Evolutionary conservation across 129 eudicot species (phyloP).

Genomic region (Logfia minima): DNA sequence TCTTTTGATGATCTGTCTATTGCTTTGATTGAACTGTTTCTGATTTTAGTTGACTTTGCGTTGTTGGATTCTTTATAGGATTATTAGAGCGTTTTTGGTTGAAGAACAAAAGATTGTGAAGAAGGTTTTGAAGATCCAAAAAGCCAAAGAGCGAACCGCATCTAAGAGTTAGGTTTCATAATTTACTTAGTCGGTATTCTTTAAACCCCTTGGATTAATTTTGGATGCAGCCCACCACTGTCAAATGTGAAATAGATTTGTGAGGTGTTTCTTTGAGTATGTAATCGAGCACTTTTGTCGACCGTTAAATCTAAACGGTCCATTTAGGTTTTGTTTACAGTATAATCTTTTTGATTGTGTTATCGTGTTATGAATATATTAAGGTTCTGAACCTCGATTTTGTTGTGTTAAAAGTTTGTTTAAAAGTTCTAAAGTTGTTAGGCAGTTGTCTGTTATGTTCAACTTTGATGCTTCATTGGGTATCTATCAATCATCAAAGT

Average conservation of each 20-base stretch:
- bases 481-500: background rate
- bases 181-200: constrained; percentile 13
- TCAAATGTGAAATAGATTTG: constrained; percentile 23
- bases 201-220: background rate
- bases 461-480: background rate
- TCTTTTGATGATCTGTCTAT: background rate
- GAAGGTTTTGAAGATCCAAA: constrained; percentile 92
- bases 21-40: background rate
- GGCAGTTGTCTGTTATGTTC: background rate
- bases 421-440: background rate
- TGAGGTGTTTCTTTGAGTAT: constrained; percentile 16
- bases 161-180: constrained; percentile 44
- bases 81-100: constrained; percentile 75
- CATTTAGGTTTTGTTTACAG: background rate
- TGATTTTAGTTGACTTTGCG: background rate
- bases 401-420: background rate
- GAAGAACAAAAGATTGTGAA: constrained; percentile 94
- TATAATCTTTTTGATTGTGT: background rate
- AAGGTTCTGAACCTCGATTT: too few relatives aligned
- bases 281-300: constrained; percentile 20
- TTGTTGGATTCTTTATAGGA: constrained; percentile 40
- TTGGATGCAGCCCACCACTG: constrained; percentile 25
- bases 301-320: background rate
- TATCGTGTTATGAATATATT: too few relatives aligned
- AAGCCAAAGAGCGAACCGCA: constrained; percentile 68